Base-by-base conservation (phyloP, 2,329 filamentous ascomycete genomes). In the Furcasterigmium sp. region DNA sequence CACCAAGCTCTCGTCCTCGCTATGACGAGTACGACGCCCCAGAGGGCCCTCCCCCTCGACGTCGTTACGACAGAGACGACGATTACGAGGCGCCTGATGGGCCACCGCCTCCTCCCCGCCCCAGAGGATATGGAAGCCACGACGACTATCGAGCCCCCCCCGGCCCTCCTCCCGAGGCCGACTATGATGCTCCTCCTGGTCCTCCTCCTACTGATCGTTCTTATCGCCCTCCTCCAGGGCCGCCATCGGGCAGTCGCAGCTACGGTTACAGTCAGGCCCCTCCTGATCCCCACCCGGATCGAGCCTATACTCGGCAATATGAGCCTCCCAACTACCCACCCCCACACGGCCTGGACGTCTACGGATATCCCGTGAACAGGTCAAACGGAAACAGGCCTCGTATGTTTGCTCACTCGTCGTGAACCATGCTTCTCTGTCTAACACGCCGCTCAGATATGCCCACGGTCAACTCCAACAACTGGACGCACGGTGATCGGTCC, bases 401-500 rank as follows among this genome's bases (percentile, higher is more conserved):
- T 45, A 48, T 35, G 43, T 41, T n/a, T 36, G 20, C 11, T 38
- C 21, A n/a, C n/a, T 18, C 32, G 14, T 14, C n/a, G 21, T 13
- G 13, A 41, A 13, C 35, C 28, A 35, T 26, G 36, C 25, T 9
- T 17, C 3, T 19, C 8, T 9, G 5, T 17, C 42, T 47, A 20
- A 47, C 42, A 18, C 11, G 3, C 3, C 11, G 8, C 9, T 26
- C 28, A 69, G 68, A 53, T 23, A 60, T 69, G 49, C 67, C 65
- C 13, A 63, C 65, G 9, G 57, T 57, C 46, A 71, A 70, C 56
- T 68, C 73, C 42, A 78, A 79, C 57, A 67, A 71, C 51, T 80
- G 74, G 63, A 64, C 64, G 47, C 76, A 78, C 51, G 79, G 75
- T 49, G 78, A 78, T 52, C 72, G 73, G 40, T 62, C 62, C 51